Evolutionary conservation across 495 filamentous ascomycete genomes (phyloP).

Genomic region (Podospora tetraspora): DNA sequence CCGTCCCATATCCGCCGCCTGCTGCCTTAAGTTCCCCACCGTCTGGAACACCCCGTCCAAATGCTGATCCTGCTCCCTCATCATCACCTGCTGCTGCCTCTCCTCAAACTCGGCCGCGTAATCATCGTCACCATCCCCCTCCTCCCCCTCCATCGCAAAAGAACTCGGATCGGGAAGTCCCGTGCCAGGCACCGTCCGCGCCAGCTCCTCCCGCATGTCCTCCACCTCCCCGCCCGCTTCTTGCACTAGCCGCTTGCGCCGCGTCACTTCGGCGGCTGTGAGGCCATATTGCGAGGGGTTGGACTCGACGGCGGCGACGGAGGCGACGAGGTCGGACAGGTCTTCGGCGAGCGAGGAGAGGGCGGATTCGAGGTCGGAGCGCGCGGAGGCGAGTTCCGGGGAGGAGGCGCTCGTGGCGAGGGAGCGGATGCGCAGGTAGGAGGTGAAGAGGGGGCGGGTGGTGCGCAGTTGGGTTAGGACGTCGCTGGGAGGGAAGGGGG

Average conservation of each 20-base stretch:
- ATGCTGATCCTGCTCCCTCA: constrained; percentile 91
- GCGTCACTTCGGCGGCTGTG: constrained; percentile 72
- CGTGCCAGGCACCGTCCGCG: constrained; percentile 29
- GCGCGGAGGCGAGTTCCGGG: constrained; percentile 81
- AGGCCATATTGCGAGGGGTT: constrained; percentile 89
- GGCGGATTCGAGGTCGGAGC: constrained; percentile 71
- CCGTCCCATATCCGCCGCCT: constrained; percentile 90
- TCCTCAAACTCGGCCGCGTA: constrained; percentile 82
- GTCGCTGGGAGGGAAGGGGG: constrained; percentile 51
- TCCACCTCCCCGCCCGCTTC: constrained; percentile 86
- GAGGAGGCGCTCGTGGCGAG: constrained; percentile 54
- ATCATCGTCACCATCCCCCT: too few relatives aligned
- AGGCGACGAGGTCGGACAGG: constrained; percentile 81
- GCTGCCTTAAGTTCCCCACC: constrained; percentile 79
- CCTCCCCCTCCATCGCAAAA: constrained; percentile 48
- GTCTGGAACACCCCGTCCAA: constrained; percentile 89
- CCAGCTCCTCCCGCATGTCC: constrained; percentile 79
- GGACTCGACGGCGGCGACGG: constrained; percentile 80
- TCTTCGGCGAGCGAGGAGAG: constrained; percentile 76
- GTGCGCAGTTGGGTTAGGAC: constrained; percentile 74
- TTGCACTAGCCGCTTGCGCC: constrained; percentile 75
- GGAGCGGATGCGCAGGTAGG: constrained; percentile 92
- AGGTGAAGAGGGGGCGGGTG: constrained; percentile 81
- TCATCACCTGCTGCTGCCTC: constrained; percentile 81
- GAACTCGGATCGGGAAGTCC: constrained; percentile 63